Evolutionary conservation across 2,329 filamentous ascomycete genomes (phyloP), one percentile per base, ranked within the genome.

Genomic region (Sporothrix pseudoabietina): DNA sequence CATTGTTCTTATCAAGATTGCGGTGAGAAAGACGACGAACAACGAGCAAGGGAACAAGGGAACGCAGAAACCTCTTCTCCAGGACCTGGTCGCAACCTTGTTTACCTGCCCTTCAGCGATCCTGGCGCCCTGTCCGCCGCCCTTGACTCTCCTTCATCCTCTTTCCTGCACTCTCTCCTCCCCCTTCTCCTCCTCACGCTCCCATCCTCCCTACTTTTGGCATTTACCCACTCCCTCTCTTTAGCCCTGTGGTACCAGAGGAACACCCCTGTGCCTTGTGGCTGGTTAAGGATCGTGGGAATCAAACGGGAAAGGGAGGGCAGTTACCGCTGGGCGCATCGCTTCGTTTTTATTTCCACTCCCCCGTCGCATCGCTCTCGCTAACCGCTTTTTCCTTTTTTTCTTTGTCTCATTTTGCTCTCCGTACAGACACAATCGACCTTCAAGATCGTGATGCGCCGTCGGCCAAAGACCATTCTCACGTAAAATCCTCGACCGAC

Each of bases 401-500:
- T 71, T 69, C 66, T 71, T 72, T 49, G 47, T 69, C 71, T 72
- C 71, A 63, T 74, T 55, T 61, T 52, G 9, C 54, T 52, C 69
- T 47, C 69, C 39, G 52, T 65, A 69, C 82, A 97, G 95, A 98
- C 85, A 97, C 95, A 76, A 92, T 98, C 83, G 96, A 98, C 84
- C 90, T 98, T 71, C 96, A 98, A 87, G 89, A 94, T 83, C 92
- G 90, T 79, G 85, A 91, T 79, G 86, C 91, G 74, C 94, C 94
- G 47, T 96, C 94, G 63, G 93, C 95, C 54, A 88, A 97, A 84
- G 92, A 94, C 80, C 94, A 97, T 82, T 85, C 87, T 77, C 87
- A 88, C 79, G 84, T 84, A 72, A 80, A 82, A 73, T 83, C 85
- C 77, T 83, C 85, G 76, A 74, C 86, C 84, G 74, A 82, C 86